These are phyloP conservation scores for Entrophospora sp. DNA, from an alignment of 192 early-diverging fungal species.

Conservation along the genomic window DNA sequence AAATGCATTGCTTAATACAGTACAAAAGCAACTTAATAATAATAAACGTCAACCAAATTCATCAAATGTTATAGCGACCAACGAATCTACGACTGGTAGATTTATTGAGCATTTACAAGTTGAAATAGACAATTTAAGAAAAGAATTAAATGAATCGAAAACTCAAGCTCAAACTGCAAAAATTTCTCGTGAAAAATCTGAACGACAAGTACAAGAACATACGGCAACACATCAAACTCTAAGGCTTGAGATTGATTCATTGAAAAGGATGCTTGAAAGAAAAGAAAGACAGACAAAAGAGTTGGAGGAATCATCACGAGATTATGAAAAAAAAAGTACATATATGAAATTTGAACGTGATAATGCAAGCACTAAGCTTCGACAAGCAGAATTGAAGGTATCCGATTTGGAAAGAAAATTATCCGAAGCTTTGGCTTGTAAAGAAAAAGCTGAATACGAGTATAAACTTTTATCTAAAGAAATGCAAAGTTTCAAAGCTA, in stretches of 20 bases:
- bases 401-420: slow-evolving; percentile 14
- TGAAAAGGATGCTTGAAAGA: slow-evolving; percentile 17
- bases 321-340: slow-evolving; percentile 7
- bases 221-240: slow-evolving; percentile 12
- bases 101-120: slow-evolving; percentile 15
- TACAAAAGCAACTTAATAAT: slow-evolving; percentile 18
- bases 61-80: background rate
- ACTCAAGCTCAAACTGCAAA: slow-evolving; percentile 5
- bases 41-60: background rate
- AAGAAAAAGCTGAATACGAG: slow-evolving; percentile 18
- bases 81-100: slow-evolving; percentile 11
- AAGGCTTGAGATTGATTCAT: slow-evolving; percentile 15
- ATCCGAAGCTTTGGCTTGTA: slow-evolving; percentile 8
- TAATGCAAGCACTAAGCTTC: slow-evolving; percentile 14
- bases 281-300: slow-evolving; percentile 19
- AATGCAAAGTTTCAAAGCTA: slow-evolving; percentile 9
- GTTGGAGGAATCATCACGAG: slow-evolving; percentile 3
- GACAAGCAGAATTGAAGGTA: slow-evolving; percentile 20
- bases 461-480: slow-evolving; percentile 20
- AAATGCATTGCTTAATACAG: slow-evolving; percentile 7
- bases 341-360: slow-evolving; percentile 22
- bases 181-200: slow-evolving; percentile 14
- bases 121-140: slow-evolving; percentile 18
- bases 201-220: slow-evolving; percentile 18
- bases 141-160: slow-evolving; percentile 17